Evolutionary conservation across 305 asterid genomes (phyloP).

Genomic region (Fraxinus angustifolia): DNA sequence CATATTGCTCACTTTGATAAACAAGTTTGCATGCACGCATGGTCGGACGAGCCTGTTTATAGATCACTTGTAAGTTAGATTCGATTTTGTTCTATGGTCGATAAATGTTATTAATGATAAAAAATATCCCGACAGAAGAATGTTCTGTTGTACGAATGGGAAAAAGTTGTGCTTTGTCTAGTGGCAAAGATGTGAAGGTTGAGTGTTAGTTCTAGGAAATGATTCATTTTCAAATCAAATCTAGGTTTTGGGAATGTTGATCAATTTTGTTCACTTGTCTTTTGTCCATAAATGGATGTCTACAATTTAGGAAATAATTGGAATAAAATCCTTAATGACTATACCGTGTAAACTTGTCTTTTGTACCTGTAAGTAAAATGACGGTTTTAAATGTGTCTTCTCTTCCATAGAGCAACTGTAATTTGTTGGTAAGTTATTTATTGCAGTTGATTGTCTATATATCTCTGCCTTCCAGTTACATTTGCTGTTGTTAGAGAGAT

Average conservation of each 20-base stretch:
- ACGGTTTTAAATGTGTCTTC: background rate
- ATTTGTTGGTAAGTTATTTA: background rate
- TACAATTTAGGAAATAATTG: slow-evolving; percentile 3
- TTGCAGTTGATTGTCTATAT: background rate
- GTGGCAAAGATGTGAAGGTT: background rate
- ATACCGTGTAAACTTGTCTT: background rate
- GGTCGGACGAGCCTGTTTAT: background rate
- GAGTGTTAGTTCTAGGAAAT: slow-evolving; percentile 15
- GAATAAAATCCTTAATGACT: background rate
- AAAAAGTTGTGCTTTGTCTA: background rate
- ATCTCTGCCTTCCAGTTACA: background rate
- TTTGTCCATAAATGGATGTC: slow-evolving; percentile 5
- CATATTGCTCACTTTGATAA: background rate
- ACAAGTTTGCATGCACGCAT: slow-evolving; percentile 26
- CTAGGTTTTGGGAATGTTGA: background rate
- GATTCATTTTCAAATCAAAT: background rate
- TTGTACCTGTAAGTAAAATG: background rate
- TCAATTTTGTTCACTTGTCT: slow-evolving; percentile 15
- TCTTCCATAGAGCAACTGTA: background rate
- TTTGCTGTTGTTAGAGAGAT: background rate
- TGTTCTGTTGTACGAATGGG: background rate
- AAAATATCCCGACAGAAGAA: slow-evolving; percentile 11
- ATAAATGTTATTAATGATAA: slow-evolving; percentile 19
- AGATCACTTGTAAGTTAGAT: slow-evolving; percentile 18
- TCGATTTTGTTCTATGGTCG: background rate